These are phyloP conservation scores for Linum trigynum DNA, from an alignment of 345 rosid species.

Conservation along the genomic window DNA sequence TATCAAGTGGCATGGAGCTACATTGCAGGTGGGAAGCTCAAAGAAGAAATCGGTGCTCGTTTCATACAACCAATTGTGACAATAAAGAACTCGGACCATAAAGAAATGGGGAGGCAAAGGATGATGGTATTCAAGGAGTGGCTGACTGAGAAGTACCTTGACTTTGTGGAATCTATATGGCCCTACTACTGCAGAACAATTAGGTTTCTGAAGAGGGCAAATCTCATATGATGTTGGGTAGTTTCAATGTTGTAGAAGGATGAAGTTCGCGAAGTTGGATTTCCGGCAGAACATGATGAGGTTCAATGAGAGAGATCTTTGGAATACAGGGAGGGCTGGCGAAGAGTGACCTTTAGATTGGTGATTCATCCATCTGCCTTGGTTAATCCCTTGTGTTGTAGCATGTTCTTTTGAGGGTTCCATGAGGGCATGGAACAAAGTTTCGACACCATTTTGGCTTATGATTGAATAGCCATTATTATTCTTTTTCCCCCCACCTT, in stretches of 20 bases:
- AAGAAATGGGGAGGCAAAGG: slow-evolving; percentile 41
- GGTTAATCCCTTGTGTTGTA: background rate
- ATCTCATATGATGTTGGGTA: slow-evolving; percentile 29
- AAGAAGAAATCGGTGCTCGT: slow-evolving; percentile 33
- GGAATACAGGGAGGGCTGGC: background rate
- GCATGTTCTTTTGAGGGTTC: background rate
- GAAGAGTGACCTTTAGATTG: background rate
- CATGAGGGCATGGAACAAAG: background rate
- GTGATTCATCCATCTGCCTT: background rate
- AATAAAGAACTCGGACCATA: slow-evolving; percentile 56
- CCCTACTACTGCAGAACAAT: slow-evolving; percentile 90
- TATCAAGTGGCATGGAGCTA: slow-evolving; percentile 38
- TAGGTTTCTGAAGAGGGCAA: slow-evolving; percentile 88
- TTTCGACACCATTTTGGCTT: background rate
- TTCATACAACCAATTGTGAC: slow-evolving; percentile 47
- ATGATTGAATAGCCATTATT: background rate
- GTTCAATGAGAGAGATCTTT: background rate
- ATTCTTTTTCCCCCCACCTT: background rate
- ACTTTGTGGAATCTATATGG: slow-evolving; percentile 80
- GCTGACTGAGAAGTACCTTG: slow-evolving; percentile 63
- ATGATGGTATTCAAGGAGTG: slow-evolving; percentile 49
- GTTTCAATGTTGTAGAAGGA: background rate
- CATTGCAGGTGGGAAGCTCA: slow-evolving; percentile 54
- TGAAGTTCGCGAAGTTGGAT: background rate
- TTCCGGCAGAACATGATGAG: slow-evolving; percentile 11